phyloP scores from a whole-genome alignment of 768 basidiomycete genomes.

The Kwoniella dejecticola region DNA sequence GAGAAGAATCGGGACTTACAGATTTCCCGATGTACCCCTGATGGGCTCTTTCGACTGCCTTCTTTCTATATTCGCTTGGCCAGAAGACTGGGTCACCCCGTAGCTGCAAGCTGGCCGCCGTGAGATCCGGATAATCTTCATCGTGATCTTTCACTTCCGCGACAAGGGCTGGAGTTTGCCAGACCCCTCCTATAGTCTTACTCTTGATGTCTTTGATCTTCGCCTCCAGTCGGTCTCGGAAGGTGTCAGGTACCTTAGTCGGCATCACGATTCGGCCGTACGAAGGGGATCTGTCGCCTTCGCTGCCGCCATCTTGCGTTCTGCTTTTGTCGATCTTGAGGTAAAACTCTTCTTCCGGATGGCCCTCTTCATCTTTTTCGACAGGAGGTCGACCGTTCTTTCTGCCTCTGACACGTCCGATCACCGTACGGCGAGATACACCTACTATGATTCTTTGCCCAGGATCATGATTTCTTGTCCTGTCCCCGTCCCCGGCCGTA shows the following conservation, averaged over 20 bases:
- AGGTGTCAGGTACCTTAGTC: background rate
- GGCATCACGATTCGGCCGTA: background rate
- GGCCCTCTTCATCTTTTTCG: conserved; percentile 5
- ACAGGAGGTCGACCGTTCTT: conserved; percentile 4
- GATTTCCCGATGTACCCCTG: conserved; percentile 3
- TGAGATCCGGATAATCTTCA: background rate
- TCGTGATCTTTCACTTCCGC: conserved; percentile 4
- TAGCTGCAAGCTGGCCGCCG: background rate
- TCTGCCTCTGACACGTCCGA: conserved; percentile 8
- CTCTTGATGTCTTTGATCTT: background rate
- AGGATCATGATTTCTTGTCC: background rate
- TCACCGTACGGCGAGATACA: background rate
- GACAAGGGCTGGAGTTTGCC: background rate
- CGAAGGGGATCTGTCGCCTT: background rate
- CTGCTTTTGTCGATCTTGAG: background rate
- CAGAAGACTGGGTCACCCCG: background rate
- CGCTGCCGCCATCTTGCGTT: background rate
- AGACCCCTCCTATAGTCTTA: background rate
- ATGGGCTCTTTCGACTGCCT: background rate
- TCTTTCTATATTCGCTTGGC: conserved; percentile 2
- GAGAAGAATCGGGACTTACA: background rate
- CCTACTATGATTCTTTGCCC: background rate
- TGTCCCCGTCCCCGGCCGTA: background rate
- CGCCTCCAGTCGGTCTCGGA: background rate
- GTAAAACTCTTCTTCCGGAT: conserved; percentile 4